Percentiles rank a stretch among this genome's conserved stretches.
Evolutionary conservation across 73 alveolate species (phyloP).

Genomic region (Durusdinium trenchii): DNA sequence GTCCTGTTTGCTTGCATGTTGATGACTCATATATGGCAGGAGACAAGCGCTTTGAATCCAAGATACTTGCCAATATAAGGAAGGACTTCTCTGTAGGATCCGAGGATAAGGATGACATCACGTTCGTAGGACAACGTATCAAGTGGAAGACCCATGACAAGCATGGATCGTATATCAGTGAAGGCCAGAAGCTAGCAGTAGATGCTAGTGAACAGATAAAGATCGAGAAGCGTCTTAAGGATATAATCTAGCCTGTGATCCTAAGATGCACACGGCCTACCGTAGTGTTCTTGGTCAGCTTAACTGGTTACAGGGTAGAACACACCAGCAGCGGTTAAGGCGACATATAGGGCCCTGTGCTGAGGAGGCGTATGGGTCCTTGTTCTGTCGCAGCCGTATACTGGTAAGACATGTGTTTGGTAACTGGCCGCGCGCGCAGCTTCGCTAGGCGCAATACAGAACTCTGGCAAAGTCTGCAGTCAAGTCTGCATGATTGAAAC

Average conservation of each 20-base stretch:
- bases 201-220: background rate
- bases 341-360: too few relatives aligned
- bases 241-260: background rate
- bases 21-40: slow-evolving; percentile 32
- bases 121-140: slow-evolving; percentile 35
- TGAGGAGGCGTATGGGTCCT: too few relatives aligned
- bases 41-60: background rate
- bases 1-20: slow-evolving; percentile 16
- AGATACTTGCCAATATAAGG: background rate
- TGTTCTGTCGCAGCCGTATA: too few relatives aligned
- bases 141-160: background rate
- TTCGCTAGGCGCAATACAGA: too few relatives aligned
- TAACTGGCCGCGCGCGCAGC: too few relatives aligned
- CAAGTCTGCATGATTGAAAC: too few relatives aligned
- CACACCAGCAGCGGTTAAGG: too few relatives aligned
- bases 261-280: background rate
- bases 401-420: too few relatives aligned
- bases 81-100: background rate
- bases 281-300: background rate
- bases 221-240: background rate
- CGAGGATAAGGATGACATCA: background rate
- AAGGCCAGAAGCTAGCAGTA: background rate
- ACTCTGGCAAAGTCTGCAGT: too few relatives aligned
- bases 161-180: background rate
- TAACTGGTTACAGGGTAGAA: slow-evolving; percentile 5